These are phyloP conservation scores for Penicillium cataractarum DNA, from an alignment of 495 filamentous ascomycete genomes.

Conservation along the genomic window DNA sequence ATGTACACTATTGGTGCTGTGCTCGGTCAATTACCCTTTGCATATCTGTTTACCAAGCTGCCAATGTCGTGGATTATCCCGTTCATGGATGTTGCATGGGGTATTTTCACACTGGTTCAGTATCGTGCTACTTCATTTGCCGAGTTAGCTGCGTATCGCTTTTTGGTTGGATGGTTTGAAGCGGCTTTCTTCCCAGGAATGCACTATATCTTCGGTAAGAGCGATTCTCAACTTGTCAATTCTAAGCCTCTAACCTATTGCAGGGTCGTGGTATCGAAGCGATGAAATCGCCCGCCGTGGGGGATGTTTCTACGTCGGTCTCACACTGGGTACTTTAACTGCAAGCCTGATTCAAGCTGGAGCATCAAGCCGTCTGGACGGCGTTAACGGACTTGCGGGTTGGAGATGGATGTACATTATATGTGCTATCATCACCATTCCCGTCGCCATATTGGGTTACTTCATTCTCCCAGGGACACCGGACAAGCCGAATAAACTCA, in stretches of 20 bases:
- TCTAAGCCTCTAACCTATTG: conserved; percentile 28
- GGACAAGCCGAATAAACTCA: conserved; percentile 45
- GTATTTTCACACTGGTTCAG: conserved; percentile 51
- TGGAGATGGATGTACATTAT: conserved; percentile 62
- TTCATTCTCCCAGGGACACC: conserved; percentile 44
- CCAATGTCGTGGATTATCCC: conserved; percentile 54
- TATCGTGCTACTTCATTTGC: conserved; percentile 41
- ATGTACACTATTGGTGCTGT: conserved; percentile 56
- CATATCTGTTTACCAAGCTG: conserved; percentile 52
- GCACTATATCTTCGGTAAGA: conserved; percentile 50
- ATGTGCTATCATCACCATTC: conserved; percentile 53
- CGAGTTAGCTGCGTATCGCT: conserved; percentile 61
- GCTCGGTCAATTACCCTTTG: conserved; percentile 53
- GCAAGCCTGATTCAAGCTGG: conserved; percentile 56
- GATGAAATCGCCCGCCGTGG: conserved; percentile 50
- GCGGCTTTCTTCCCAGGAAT: conserved; percentile 50
- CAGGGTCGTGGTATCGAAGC: conserved; percentile 44
- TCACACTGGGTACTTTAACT: conserved; percentile 52
- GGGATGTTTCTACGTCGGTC: conserved; percentile 52
- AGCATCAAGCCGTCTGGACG: conserved; percentile 45
- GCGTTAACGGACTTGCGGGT: conserved; percentile 49
- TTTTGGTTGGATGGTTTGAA: conserved; percentile 87
- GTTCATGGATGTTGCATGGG: conserved; percentile 47
- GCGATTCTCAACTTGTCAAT: conserved; percentile 39
- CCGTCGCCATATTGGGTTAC: conserved; percentile 49